Evolutionary conservation across 208 protist genomes (phyloP).

Genomic region (Wallacemonas rigidus): DNA sequence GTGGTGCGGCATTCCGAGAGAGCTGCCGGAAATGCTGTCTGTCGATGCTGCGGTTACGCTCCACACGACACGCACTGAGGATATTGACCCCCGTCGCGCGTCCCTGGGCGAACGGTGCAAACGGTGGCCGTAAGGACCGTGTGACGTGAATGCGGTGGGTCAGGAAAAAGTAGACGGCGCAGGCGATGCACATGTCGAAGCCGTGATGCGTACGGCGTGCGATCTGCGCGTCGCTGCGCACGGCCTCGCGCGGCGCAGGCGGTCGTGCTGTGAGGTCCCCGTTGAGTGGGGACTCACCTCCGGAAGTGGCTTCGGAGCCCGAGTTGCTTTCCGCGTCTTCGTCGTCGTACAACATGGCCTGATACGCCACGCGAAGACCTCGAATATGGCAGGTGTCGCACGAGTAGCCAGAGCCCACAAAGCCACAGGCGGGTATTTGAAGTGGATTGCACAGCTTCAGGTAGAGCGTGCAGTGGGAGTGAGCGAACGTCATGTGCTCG

Average conservation of each 20-base stretch:
- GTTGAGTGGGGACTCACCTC: neutral
- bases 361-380: constrained; percentile 42
- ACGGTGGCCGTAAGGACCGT: constrained; percentile 22
- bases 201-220: constrained; percentile 33
- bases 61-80: constrained; percentile 12
- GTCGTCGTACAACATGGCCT: constrained; percentile 65
- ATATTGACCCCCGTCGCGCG: constrained; percentile 38
- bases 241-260: constrained; percentile 2
- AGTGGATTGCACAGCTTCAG: constrained; percentile 58
- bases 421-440: constrained; percentile 35
- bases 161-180: constrained; percentile 57
- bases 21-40: neutral
- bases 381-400: constrained; percentile 61
- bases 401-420: constrained; percentile 35
- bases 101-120: constrained; percentile 33
- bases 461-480: constrained; percentile 43
- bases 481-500: constrained; percentile 44
- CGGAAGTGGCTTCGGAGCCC: neutral
- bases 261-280: constrained; percentile 10
- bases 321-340: constrained; percentile 13
- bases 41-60: constrained; percentile 4
- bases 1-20: neutral
- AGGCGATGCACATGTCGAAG: constrained; percentile 74
- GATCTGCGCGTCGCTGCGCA: constrained; percentile 53
- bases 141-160: constrained; percentile 27